Percentiles rank a stretch among this genome's conserved stretches.
phyloP scores from a whole-genome alignment of 2,329 filamentous ascomycete genomes.

The Pseudocercospora musae region DNA sequence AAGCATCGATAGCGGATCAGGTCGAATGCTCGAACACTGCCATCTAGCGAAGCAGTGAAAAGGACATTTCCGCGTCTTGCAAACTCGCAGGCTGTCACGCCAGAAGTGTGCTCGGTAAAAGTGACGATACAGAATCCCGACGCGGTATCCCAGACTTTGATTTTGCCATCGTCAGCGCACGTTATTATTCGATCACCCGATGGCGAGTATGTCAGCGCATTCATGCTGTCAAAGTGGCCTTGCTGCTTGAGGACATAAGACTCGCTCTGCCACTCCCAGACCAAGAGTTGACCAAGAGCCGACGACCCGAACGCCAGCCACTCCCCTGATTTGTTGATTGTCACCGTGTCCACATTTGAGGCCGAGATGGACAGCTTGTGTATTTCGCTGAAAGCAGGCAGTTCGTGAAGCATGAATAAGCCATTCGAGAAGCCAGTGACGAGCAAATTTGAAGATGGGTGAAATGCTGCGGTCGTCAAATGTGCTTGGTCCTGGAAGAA shows the following conservation, averaged over 20 bases:
- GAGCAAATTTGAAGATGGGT: constrained; percentile 82
- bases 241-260: constrained; percentile 98
- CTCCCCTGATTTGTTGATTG: constrained; percentile 90
- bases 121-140: constrained; percentile 98
- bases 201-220: constrained; percentile 86
- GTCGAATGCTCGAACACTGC: constrained; percentile 94
- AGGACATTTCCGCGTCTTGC: constrained; percentile 92
- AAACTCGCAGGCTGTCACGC: constrained; percentile 91
- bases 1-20: constrained; percentile 95
- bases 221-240: constrained; percentile 94
- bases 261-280: constrained; percentile 99
- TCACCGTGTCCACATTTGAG: constrained; percentile 91
- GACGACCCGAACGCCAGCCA: constrained; percentile 97
- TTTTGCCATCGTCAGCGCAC: constrained; percentile 91
- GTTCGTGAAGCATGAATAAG: constrained; percentile 87
- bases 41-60: constrained; percentile 92
- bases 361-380: constrained; percentile 93
- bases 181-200: constrained; percentile 93
- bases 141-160: constrained; percentile 96
- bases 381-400: constrained; percentile 93
- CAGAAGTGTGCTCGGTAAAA: constrained; percentile 93
- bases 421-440: constrained; percentile 95
- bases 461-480: constrained; percentile 86
- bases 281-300: constrained; percentile 89
- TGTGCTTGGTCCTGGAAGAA: constrained; percentile 89